A percentile compares a stretch with the other conserved stretches of the same genome.
These are phyloP conservation scores for Mycothermus thermophilus DNA, from an alignment of 495 filamentous ascomycete species.

Conservation along the genomic window DNA sequence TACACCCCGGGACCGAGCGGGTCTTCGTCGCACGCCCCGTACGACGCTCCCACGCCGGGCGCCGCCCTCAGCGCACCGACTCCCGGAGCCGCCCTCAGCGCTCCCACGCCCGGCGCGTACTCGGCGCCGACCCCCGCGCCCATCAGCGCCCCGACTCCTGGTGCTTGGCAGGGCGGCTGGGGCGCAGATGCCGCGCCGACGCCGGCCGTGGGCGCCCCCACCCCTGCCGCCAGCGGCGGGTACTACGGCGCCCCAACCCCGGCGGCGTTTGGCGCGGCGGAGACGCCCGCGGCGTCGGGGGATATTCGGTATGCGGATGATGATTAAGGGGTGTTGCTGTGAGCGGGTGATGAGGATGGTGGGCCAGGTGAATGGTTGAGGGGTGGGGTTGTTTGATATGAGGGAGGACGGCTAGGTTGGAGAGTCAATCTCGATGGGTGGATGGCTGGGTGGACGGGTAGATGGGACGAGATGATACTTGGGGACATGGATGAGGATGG, in stretches of 20 bases:
- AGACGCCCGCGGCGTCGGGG: conserved; percentile 59
- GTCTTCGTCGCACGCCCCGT: conserved; percentile 43
- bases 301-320: conserved; percentile 43
- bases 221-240: conserved; percentile 48
- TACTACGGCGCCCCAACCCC: conserved; percentile 68
- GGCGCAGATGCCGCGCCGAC: conserved; percentile 50
- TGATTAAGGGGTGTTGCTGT: conserved; percentile 12
- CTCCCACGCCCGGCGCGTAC: conserved; percentile 66
- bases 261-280: conserved; percentile 52
- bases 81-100: conserved; percentile 48
- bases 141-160: conserved; percentile 64
- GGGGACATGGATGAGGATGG: no score
- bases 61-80: conserved; percentile 56
- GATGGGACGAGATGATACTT: no score
- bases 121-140: conserved; percentile 54
- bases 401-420: no score
- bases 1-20: conserved; percentile 43
- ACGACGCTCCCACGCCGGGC: conserved; percentile 69
- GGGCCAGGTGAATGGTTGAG: neutral
- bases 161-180: conserved; percentile 36
- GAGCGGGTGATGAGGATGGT: neutral
- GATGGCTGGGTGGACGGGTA: no score
- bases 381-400: neutral
- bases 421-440: no score
- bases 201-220: conserved; percentile 50